A percentile compares a stretch with the other conserved stretches of the same genome.
Conservation (phyloP, 805 yeast genomes). For the Lipomyces sp. region DNA sequence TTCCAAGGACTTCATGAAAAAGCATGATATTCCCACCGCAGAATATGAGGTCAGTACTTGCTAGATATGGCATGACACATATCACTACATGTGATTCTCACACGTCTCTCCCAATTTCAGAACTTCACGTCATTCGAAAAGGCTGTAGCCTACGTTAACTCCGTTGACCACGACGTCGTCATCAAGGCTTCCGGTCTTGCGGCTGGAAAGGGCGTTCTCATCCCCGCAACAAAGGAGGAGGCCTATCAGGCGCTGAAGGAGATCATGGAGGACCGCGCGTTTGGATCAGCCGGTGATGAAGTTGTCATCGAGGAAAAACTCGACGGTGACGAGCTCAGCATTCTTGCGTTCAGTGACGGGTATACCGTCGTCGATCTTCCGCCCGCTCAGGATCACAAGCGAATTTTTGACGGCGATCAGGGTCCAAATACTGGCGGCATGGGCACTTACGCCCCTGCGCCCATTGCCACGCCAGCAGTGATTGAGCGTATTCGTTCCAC, state of each 20-base stretch:
- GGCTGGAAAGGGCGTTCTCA: constrained; percentile 97
- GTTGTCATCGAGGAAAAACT: constrained; percentile 94
- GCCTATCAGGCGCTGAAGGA: constrained; percentile 79
- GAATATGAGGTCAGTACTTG: constrained; percentile 49
- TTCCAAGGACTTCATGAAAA: constrained; percentile 89
- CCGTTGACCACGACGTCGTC: constrained; percentile 72
- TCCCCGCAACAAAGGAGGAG: constrained; percentile 80
- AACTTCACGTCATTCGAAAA: constrained; percentile 73
- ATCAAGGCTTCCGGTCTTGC: constrained; percentile 98
- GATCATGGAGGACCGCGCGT: constrained; percentile 84
- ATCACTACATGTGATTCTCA: no score
- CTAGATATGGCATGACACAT: no score
- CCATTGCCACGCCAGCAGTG: constrained; percentile 78
- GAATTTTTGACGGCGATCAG: constrained; percentile 86
- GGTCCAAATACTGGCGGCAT: constrained; percentile 99
- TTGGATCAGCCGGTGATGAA: constrained; percentile 91
- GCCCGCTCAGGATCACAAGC: constrained; percentile 97
- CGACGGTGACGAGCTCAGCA: constrained; percentile 95
- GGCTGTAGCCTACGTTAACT: constrained; percentile 68
- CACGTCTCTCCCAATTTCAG: constrained; percentile 1
- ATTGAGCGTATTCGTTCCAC: constrained; percentile 64
- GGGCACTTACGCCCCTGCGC: constrained; percentile 99
- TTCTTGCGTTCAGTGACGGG: constrained; percentile 89
- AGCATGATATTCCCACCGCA: constrained; percentile 93
- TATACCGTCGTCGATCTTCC: constrained; percentile 88